Base-by-base conservation (phyloP, 2,329 filamentous ascomycete species). In the Geoglossum cookeanum region DNA sequence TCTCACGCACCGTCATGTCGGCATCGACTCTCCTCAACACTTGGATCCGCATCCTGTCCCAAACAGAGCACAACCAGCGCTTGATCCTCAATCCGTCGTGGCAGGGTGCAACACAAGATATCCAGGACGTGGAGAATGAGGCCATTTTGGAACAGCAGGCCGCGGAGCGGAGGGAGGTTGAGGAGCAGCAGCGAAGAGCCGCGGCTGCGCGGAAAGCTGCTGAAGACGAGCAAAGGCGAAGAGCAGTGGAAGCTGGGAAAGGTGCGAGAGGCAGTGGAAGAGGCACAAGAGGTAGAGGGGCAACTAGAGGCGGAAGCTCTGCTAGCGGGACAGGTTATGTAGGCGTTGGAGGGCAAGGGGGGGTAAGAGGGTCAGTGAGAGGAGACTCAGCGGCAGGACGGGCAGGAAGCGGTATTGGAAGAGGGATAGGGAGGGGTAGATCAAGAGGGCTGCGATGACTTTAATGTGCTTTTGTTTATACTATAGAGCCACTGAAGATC, bases 41-140 rank as follows among this genome's bases (percentile, higher is more conserved):
- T 15, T 98, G 91, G 91, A 94, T 89, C 7, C 83, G 89, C 56
- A 96, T 98, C 62, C 79, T 98, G 11, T 92, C 88, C 5, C 92
- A 98, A 70, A 96, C 92, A 3, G 92, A 98, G 70, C 92, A 98
- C 71, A 97, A 94, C 67, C 90, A 97, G 69, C 83, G 92, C 29
- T 75, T 98, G 55, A 84, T 98, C 49, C 76, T 97, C 51, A 85
- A 95, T 65, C 86, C 88, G 1, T 76, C 81, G 59, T 98, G 91
- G 89, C 84, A 91, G 66, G 92, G 92, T 58, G 86, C 90, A 32
- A 86, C 81, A 3, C 82, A 90, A 65, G 92, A 98, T 70, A 71
- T 95, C 44, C 76, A 80, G n/a, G 88, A 94, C 60, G 79, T 89
- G 58, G 91, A 97, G 69, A 83, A 82, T 57, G 91, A 97, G 67